Evolutionary conservation across 148 eudicot species (phyloP), one percentile per base, ranked within the genome.

Genomic region (Spergularia bocconei): DNA sequence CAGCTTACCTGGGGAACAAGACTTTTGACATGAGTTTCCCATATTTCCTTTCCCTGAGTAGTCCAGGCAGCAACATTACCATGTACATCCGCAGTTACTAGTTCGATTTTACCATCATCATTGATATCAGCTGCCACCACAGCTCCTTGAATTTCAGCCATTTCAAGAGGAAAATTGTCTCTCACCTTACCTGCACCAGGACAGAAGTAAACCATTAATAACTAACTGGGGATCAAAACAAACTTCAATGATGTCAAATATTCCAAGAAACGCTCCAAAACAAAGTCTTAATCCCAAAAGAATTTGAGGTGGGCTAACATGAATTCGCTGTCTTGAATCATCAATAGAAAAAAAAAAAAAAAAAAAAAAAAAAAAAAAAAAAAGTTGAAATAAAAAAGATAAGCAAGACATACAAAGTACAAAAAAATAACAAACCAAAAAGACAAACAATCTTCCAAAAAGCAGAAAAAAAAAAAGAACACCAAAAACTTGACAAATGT

Each of bases 1-100:
- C 16, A 33, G 62, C 67, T 79, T 81, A 88, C 97, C 96, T 92
- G 99, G 12, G 99, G 93, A 76, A 92, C 71, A 57, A 91, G 91
- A 84, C 97, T 95, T 83, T 95, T 95, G n/a, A 95, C 56, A 85
- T 92, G 96, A 70, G 73, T 63, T 87, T 88, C 99, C 99, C 99
- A 95, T 74, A 95, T 88, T 84, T 90, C 94, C 82, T 88, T 87
- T 75, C 99, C 99, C 75, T 92, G 92, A 69, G 97, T 79, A 72
- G 96, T 95, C 99, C 99, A 95, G 25, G 99, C 99, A 76, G 92
- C 99, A 87, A 95, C 89, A 81, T 95, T 95, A 85, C 99, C 99
- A 80, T 95, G 97, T 53, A 85, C 78, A 81, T 95, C 99, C 70
- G 99, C 81, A 58, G 97, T 95, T 58, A 95, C 90, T 65, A 95